Conservation (phyloP, 441 rosid species). For the Manihot esculenta region DNA sequence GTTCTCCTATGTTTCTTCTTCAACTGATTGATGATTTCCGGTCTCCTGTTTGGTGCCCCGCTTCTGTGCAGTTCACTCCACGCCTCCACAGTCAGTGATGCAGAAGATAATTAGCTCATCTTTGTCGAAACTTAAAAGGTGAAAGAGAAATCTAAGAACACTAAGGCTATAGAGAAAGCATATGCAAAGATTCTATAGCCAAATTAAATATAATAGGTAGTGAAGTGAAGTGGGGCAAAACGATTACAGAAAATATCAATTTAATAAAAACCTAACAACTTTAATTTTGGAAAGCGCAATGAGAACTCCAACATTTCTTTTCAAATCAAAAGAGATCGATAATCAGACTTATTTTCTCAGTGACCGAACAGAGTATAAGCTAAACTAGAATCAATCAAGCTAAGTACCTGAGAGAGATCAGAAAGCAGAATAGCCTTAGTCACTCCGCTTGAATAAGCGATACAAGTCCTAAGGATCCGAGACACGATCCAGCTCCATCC, state of each 20-base stretch:
- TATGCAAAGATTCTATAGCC: not conserved
- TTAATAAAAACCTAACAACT: not conserved
- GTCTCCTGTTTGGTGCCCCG: constrained; percentile 60
- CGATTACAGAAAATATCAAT: not conserved
- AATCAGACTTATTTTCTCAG: not conserved
- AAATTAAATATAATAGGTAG: not conserved
- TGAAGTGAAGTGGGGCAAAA: not conserved
- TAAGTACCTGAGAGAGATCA: constrained; percentile 75
- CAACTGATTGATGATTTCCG: constrained; percentile 59
- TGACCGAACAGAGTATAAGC: constrained; percentile 12
- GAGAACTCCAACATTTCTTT: constrained; percentile 8
- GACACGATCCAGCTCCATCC: constrained; percentile 85
- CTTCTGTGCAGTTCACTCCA: constrained; percentile 76
- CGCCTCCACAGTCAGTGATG: constrained; percentile 38
- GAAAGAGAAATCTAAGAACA: not conserved
- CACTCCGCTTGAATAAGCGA: constrained; percentile 83
- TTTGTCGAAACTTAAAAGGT: constrained; percentile 1
- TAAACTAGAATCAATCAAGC: not conserved
- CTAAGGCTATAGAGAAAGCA: not conserved
- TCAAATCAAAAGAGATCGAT: not conserved
- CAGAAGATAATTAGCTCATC: not conserved
- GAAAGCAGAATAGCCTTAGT: constrained; percentile 81
- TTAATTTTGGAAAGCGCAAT: not conserved
- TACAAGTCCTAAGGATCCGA: constrained; percentile 74
- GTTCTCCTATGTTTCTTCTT: constrained; percentile 64